Base-by-base conservation (phyloP, 441 rosid species). In the Macaranga tanarius region DNA sequence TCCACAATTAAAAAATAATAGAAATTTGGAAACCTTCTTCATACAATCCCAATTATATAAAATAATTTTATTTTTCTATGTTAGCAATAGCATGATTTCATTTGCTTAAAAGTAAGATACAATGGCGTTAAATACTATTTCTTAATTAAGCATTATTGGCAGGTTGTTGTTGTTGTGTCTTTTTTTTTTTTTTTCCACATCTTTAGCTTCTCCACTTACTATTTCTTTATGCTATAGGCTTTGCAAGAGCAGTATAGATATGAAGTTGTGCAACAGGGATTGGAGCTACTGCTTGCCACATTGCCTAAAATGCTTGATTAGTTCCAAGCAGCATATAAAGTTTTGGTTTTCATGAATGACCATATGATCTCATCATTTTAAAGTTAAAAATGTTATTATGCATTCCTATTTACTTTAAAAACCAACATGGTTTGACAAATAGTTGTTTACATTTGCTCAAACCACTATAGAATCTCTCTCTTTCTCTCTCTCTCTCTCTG, bases 251-350 rank as follows among this genome's bases (percentile, higher is more conserved):
- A 90, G 44, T 72, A 85, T 77, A 93, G 86, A 44, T 23, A 62
- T 63, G 84, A 83, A 47, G 84, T 80, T 84, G 83, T 82, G n/a
- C 82, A 86, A 82, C 87, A 84, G 79, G 94, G 93, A 75, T 72
- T 86, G 83, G 81, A 78, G 82, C 77, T 90, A 71, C 81, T 91
- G 48, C 80, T 88, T 73, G 82, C 86, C 74, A 80, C 88, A 28
- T 20, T 92, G 79, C 79, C 90, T 77, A 93, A 87, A 84, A 71
- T 86, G 70, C 81, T 86, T 73, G 80, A 83, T 79, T 79, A 84
- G 45, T 81, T 93, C 86, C 89, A 90, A 80, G 79, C 75, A 59
- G 84, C 93, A 52, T 85, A 89, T 66, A 84, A 85, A 84, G 99
- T 98, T 95, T 40, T 76, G 65, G 55, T 58, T 58, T 54, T 31